Percentiles rank a stretch among this genome's conserved stretches.
phyloP scores from a whole-genome alignment of 495 filamentous ascomycete genomes.

The Lophiotrema nucula region DNA sequence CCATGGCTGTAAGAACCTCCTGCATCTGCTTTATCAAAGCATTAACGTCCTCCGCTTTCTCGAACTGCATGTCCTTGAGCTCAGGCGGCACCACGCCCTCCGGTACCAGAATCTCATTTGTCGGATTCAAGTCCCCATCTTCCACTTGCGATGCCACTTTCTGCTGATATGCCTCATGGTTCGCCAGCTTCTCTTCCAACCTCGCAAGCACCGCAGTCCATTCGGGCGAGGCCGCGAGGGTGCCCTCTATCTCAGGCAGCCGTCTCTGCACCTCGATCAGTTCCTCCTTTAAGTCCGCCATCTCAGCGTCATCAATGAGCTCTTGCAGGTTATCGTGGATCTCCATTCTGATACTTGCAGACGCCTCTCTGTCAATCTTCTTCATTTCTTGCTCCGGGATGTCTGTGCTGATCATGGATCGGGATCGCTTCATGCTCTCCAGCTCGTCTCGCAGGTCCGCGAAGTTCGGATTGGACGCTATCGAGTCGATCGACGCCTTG shows the following conservation, averaged over 20 bases:
- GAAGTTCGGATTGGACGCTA: constrained; percentile 19
- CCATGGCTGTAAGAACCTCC: constrained; percentile 1
- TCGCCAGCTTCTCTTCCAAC: constrained; percentile 2
- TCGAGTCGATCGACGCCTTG: constrained; percentile 1
- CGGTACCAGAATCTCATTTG: not conserved
- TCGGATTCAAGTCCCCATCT: not conserved
- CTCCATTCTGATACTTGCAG: not conserved
- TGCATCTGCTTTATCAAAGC: constrained; percentile 3
- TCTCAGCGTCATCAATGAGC: constrained; percentile 18
- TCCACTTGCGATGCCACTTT: constrained; percentile 1
- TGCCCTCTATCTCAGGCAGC: not conserved
- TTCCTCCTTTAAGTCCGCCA: not conserved
- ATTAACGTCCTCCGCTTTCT: constrained; percentile 3
- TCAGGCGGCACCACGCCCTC: not conserved
- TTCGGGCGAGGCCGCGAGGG: constrained; percentile 1
- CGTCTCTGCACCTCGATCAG: not conserved
- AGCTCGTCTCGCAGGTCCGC: constrained; percentile 12
- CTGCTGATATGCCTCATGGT: not conserved
- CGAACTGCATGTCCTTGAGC: not conserved
- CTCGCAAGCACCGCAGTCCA: not conserved
- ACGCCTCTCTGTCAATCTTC: not conserved
- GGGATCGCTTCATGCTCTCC: not conserved
- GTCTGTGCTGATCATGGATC: not conserved
- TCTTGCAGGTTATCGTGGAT: constrained; percentile 6
- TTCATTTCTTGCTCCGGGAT: not conserved